Conservation (phyloP, 2,329 filamentous ascomycete genomes). For the Epicoccum sorghinum region DNA sequence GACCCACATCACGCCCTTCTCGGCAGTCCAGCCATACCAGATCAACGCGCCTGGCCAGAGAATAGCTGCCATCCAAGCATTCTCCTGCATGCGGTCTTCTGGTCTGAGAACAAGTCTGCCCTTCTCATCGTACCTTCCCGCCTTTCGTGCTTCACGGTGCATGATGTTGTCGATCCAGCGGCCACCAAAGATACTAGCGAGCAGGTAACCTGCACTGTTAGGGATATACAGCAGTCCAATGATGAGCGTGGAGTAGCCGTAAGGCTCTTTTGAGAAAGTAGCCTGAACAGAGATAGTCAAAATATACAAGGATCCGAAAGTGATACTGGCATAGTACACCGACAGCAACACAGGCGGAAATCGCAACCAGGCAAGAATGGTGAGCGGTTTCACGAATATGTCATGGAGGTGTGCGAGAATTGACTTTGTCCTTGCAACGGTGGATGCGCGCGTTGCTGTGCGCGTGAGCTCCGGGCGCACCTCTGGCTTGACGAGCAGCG, state of each 20-base stretch:
- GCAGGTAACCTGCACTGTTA: constrained; percentile 44
- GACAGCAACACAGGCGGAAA: constrained; percentile 48
- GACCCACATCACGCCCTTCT: constrained; percentile 42
- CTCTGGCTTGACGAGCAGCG: constrained; percentile 6
- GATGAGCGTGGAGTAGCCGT: constrained; percentile 45
- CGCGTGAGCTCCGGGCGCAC: constrained; percentile 28
- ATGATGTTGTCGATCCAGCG: constrained; percentile 50
- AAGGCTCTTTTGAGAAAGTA: constrained; percentile 42
- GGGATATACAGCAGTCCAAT: constrained; percentile 49
- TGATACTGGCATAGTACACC: constrained; percentile 50
- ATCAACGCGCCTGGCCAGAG: constrained; percentile 46
- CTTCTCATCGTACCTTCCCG: constrained; percentile 43
- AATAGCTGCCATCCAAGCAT: constrained; percentile 47
- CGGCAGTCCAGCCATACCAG: constrained; percentile 47
- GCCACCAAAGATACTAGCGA: constrained; percentile 46
- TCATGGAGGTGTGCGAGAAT: constrained; percentile 36
- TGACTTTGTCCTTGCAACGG: constrained; percentile 40
- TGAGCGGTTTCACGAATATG: constrained; percentile 49
- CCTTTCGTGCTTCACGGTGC: constrained; percentile 47
- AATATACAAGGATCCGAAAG: constrained; percentile 48
- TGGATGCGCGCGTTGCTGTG: constrained; percentile 43
- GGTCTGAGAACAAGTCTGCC: constrained; percentile 45
- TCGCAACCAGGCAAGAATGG: constrained; percentile 46
- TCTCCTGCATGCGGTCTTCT: constrained; percentile 50
- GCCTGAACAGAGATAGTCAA: constrained; percentile 49